Conservation (phyloP, 352 stramenopile species). For the Phytophthora palmivora region DNA sequence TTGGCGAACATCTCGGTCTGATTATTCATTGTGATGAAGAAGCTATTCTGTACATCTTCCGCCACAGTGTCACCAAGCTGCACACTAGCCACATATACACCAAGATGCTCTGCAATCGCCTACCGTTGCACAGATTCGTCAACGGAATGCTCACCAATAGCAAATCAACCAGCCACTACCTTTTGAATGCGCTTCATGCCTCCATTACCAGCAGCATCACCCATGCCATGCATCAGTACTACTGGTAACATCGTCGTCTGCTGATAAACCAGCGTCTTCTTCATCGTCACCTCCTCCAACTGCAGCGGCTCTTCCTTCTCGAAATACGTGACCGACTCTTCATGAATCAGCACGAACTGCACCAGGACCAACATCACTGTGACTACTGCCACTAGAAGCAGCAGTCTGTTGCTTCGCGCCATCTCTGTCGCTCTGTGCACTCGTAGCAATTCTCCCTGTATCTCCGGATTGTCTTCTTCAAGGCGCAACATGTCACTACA, state of each 20-base stretch:
- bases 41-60: constrained; percentile 94
- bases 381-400: constrained; percentile 43
- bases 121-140: constrained; percentile 31
- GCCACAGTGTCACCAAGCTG: constrained; percentile 84
- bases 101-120: constrained; percentile 75
- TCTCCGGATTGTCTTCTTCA: constrained; percentile 32
- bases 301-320: constrained; percentile 20
- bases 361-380: constrained; percentile 55
- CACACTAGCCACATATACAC: constrained; percentile 88
- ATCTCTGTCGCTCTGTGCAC: constrained; percentile 21
- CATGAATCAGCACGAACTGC: constrained; percentile 58
- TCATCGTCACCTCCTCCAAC: constrained; percentile 16
- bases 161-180: constrained; percentile 35
- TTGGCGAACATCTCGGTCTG: constrained; percentile 91
- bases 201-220: constrained; percentile 91
- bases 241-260: constrained; percentile 55
- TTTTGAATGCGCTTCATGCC: constrained; percentile 90
- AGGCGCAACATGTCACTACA: constrained; percentile 20
- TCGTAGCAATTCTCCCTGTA: constrained; percentile 3
- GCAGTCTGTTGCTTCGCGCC: constrained; percentile 38
- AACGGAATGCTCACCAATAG: not conserved
- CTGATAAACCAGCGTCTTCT: constrained; percentile 45
- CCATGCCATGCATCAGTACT: constrained; percentile 94
- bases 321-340: constrained; percentile 45
- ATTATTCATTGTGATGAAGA: constrained; percentile 94